Conservation (phyloP, 2,329 filamentous ascomycete species). For the Ophiostoma tasmaniense region DNA sequence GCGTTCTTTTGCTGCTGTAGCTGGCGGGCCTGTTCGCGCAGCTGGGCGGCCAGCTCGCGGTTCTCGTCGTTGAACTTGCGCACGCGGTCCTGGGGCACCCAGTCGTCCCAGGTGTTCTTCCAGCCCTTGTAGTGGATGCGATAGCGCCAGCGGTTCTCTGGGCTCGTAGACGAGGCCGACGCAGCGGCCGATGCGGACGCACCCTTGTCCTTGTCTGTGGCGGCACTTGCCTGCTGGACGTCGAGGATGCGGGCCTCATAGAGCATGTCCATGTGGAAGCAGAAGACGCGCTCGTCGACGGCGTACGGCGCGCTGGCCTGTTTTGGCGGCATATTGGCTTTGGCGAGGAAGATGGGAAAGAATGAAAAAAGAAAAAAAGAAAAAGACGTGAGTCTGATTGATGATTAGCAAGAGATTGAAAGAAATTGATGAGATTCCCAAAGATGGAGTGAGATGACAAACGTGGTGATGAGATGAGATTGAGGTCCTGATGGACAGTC, state of each 20-base stretch:
- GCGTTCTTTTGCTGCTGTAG: slow-evolving; percentile 44
- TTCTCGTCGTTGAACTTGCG: slow-evolving; percentile 94
- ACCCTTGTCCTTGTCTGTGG: slow-evolving; percentile 25
- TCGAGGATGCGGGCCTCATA: slow-evolving; percentile 97
- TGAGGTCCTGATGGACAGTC: neutral
- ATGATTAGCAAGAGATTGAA: neutral
- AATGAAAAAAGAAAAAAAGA: too few species aligned
- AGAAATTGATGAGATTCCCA: too few species aligned
- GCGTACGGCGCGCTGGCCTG: slow-evolving; percentile 41
- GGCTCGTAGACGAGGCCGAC: neutral
- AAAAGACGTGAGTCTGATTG: neutral
- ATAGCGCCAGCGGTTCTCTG: slow-evolving; percentile 54
- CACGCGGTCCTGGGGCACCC: slow-evolving; percentile 88
- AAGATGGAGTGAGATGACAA: neutral
- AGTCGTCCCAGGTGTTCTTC: slow-evolving; percentile 99
- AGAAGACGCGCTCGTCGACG: slow-evolving; percentile 90
- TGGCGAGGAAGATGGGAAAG: neutral
- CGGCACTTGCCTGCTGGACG: slow-evolving; percentile 57
- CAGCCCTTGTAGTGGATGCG: slow-evolving; percentile 98
- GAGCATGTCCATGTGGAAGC: slow-evolving; percentile 93
- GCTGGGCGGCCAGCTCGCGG: slow-evolving; percentile 71
- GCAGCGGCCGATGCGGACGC: neutral
- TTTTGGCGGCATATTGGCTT: slow-evolving; percentile 25
- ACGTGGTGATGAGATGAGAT: neutral
- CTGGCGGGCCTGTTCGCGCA: slow-evolving; percentile 59